phyloP scores from a whole-genome alignment of 371 early-diverging fungal genomes.

The Lichtheimia hyalospora region DNA sequence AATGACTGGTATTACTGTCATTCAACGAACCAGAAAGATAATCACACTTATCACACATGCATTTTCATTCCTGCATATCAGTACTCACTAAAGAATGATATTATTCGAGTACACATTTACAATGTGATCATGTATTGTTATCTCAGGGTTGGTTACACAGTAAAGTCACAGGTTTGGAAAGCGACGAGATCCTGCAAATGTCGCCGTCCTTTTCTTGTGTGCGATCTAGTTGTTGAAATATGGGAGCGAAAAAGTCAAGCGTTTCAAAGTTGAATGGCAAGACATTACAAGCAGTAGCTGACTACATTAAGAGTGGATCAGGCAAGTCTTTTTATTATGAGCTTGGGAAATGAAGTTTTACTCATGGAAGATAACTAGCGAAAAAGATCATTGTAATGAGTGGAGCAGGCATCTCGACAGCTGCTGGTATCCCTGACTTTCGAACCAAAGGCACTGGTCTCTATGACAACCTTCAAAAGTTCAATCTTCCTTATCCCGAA shows the following conservation, averaged over 20 bases:
- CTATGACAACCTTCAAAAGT: constrained; percentile 86
- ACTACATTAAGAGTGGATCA: constrained; percentile 27
- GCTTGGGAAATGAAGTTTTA: background rate
- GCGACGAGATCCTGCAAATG: too few species aligned
- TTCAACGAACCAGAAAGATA: too few species aligned
- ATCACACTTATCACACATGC: too few species aligned
- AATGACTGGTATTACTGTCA: too few species aligned
- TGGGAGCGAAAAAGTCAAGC: constrained; percentile 5
- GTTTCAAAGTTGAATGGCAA: constrained; percentile 14
- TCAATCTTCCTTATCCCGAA: constrained; percentile 88
- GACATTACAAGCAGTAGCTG: constrained; percentile 25
- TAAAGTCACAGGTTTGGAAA: too few species aligned
- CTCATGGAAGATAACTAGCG: constrained; percentile 27
- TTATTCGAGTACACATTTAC: too few species aligned
- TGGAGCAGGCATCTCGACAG: constrained; percentile 95
- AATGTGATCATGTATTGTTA: too few species aligned
- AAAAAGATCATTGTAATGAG: constrained; percentile 88
- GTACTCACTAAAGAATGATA: too few species aligned
- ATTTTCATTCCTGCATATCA: too few species aligned
- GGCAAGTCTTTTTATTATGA: constrained; percentile 18
- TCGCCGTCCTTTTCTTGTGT: too few species aligned
- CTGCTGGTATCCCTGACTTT: constrained; percentile 92
- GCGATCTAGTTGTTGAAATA: too few species aligned
- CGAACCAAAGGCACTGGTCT: constrained; percentile 91
- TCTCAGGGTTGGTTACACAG: too few species aligned